Percentiles rank a stretch among this genome's conserved stretches.
phyloP scores from a whole-genome alignment of 2,329 filamentous ascomycete genomes.

The Colletotrichum eleusines region DNA sequence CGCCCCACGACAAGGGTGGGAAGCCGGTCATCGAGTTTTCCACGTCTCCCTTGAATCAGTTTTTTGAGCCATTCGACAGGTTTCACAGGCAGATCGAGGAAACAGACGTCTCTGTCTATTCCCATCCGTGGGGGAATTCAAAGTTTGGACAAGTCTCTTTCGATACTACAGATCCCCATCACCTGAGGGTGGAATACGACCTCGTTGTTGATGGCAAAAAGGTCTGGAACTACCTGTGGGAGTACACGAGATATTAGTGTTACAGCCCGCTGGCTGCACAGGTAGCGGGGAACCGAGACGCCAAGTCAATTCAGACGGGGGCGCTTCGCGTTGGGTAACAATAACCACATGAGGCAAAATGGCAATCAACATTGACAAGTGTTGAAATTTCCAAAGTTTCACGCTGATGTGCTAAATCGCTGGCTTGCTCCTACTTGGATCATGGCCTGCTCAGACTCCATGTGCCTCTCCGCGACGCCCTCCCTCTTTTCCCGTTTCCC shows the following conservation, averaged over 20 bases:
- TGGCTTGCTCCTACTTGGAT: not conserved
- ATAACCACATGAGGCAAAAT: not conserved
- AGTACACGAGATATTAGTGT: constrained; percentile 1
- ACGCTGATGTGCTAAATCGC: not conserved
- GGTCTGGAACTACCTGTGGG: constrained; percentile 29
- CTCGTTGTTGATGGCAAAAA: constrained; percentile 23
- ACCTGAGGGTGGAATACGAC: constrained; percentile 22
- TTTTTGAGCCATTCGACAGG: constrained; percentile 70
- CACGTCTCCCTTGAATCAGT: constrained; percentile 75
- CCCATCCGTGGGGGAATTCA: constrained; percentile 33
- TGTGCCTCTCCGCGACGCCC: not conserved
- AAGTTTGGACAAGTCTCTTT: constrained; percentile 25
- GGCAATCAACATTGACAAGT: not conserved
- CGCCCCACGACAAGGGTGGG: constrained; percentile 52
- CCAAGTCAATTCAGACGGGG: too few species aligned
- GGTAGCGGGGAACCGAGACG: not conserved
- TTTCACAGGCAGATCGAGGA: constrained; percentile 71
- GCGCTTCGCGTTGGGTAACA: too few species aligned
- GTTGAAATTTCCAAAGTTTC: not conserved
- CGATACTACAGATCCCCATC: constrained; percentile 20
- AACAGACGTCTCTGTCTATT: constrained; percentile 32
- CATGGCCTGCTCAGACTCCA: not conserved
- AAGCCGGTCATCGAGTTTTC: constrained; percentile 73
- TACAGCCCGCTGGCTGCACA: not conserved
- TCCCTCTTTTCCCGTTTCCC: not conserved